These are phyloP conservation scores for Grifola frondosa DNA, from an alignment of 1,284 basidiomycete genomes.

Conservation along the genomic window DNA sequence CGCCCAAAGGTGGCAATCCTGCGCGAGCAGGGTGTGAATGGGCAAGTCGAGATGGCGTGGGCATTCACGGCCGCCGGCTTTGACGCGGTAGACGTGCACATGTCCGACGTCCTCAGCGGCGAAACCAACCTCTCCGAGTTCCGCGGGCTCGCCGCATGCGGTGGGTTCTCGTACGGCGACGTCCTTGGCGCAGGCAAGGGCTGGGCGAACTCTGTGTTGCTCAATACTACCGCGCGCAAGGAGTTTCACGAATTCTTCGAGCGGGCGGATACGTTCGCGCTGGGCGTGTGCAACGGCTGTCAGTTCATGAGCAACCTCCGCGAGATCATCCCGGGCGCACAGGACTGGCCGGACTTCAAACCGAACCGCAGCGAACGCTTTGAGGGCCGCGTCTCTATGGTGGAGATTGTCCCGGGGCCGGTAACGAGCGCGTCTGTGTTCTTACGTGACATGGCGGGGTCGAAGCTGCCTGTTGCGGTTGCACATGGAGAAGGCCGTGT, in stretches of 20 bases:
- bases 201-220: constrained; percentile 93
- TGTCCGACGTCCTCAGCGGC: constrained; percentile 92
- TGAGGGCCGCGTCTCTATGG: constrained; percentile 83
- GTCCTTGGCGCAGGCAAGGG: constrained; percentile 97
- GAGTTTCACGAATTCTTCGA: constrained; percentile 86
- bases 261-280: constrained; percentile 79
- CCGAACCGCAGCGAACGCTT: constrained; percentile 88
- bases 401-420: constrained; percentile 68
- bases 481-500: constrained; percentile 96
- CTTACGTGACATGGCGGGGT: constrained; percentile 85
- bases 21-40: constrained; percentile 98
- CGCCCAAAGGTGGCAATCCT: constrained; percentile 93
- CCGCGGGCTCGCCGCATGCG: constrained; percentile 91
- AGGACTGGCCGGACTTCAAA: constrained; percentile 91
- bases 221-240: constrained; percentile 70
- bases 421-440: constrained; percentile 74
- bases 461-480: constrained; percentile 87
- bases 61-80: constrained; percentile 93
- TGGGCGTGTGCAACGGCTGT: constrained; percentile 98
- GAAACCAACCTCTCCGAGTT: constrained; percentile 65
- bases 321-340: constrained; percentile 85
- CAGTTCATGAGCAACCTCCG: constrained; percentile 92
- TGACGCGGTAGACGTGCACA: constrained; percentile 94
- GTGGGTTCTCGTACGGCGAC: constrained; percentile 98
- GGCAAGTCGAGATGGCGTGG: constrained; percentile 99